Percentiles rank a stretch among this genome's conserved stretches.
These are phyloP conservation scores for Collybiopsis luxurians DNA, from an alignment of 768 basidiomycete genomes.

Conservation along the genomic window DNA sequence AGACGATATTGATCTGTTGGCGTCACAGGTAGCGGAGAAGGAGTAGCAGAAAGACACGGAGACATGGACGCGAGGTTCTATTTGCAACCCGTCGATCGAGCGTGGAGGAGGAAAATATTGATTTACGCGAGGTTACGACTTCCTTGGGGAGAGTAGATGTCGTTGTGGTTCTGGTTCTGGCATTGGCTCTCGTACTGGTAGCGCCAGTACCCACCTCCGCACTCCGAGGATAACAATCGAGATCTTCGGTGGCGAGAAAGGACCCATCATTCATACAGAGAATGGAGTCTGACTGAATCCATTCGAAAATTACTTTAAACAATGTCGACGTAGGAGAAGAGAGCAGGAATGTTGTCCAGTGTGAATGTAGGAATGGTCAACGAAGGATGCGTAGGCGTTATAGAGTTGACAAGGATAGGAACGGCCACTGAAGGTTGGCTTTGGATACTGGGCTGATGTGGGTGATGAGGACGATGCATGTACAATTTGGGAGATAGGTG, in stretches of 20 bases:
- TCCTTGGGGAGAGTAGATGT: too few species aligned
- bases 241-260: background rate
- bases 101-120: background rate
- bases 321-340: background rate
- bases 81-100: too few species aligned
- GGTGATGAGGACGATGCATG: background rate
- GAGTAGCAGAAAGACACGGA: too few species aligned
- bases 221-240: background rate
- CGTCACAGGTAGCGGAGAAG: too few species aligned
- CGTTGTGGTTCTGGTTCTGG: too few species aligned
- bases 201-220: too few species aligned
- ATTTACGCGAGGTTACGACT: background rate
- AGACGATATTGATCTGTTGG: too few species aligned
- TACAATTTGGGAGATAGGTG: background rate
- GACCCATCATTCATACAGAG: background rate
- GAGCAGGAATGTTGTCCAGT: background rate
- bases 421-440: background rate
- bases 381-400: background rate
- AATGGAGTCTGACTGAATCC: background rate
- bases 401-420: background rate
- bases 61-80: too few species aligned
- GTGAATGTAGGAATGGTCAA: background rate
- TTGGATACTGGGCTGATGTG: background rate
- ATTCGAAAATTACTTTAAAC: background rate
- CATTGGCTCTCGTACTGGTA: too few species aligned